Conservation (phyloP, 306 rosid genomes). For the Dalbergia oliveri region DNA sequence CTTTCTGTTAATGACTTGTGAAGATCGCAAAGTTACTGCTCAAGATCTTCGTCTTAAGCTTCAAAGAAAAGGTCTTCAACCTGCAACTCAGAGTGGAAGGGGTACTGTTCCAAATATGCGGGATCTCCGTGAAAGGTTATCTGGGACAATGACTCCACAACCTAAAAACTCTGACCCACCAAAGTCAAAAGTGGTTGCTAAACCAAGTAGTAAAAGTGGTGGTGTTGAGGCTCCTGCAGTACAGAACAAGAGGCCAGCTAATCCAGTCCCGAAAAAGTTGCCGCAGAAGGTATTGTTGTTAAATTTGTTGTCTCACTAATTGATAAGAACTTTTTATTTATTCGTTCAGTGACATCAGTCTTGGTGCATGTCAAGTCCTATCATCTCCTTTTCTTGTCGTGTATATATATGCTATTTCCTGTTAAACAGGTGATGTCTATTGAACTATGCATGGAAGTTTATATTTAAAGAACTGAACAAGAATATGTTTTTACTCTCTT, state of each 20-base stretch:
- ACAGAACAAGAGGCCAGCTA: constrained; percentile 58
- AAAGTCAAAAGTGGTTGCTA: constrained; percentile 61
- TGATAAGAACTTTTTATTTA: constrained; percentile 11
- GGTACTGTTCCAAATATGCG: constrained; percentile 64
- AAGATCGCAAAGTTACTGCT: constrained; percentile 73
- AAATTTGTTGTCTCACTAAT: not conserved
- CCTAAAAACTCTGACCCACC: constrained; percentile 73
- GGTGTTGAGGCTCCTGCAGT: constrained; percentile 58
- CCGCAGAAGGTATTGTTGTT: constrained; percentile 68
- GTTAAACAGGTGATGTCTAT: constrained; percentile 17
- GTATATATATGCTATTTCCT: constrained; percentile 17
- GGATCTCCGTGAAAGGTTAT: constrained; percentile 91
- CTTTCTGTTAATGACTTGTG: constrained; percentile 63
- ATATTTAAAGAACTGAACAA: constrained; percentile 14
- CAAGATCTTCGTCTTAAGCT: constrained; percentile 98
- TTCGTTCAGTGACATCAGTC: constrained; percentile 28
- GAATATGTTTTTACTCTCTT: constrained; percentile 14
- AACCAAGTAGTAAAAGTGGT: constrained; percentile 62
- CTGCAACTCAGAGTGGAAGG: constrained; percentile 72
- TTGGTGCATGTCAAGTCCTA: constrained; percentile 10
- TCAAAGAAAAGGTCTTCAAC: constrained; percentile 79
- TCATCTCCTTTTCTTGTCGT: constrained; percentile 19
- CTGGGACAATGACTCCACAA: constrained; percentile 77
- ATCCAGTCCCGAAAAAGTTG: constrained; percentile 65
- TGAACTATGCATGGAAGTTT: constrained; percentile 2